These are phyloP conservation scores for Neofusicoccum kwambonambiense DNA, from an alignment of 2,329 filamentous ascomycete genomes.

Conservation along the genomic window DNA sequence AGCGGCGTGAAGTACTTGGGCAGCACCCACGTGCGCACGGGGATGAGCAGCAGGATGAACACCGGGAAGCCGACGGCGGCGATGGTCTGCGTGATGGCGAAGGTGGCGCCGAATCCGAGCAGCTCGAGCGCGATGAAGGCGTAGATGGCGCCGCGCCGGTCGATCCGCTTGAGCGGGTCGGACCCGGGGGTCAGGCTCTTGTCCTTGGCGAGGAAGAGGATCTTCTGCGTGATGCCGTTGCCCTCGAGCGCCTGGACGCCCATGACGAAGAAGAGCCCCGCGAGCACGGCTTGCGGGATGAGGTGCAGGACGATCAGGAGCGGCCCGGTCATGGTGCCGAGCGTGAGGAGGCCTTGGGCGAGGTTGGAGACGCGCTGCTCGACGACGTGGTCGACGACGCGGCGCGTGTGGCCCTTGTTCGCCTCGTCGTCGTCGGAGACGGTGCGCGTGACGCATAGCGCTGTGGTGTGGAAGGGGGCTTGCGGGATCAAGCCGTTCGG, in stretches of 20 bases:
- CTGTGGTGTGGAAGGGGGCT: conserved; percentile 60
- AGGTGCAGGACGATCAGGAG: conserved; percentile 54
- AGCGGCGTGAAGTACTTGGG: conserved; percentile 50
- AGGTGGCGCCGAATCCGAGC: conserved; percentile 52
- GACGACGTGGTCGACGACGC: conserved; percentile 49
- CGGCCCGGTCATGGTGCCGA: conserved; percentile 58
- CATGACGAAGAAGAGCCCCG: conserved; percentile 59
- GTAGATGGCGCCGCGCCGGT: conserved; percentile 45
- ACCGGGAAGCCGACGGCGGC: conserved; percentile 61
- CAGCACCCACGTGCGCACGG: conserved; percentile 51
- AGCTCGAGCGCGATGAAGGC: conserved; percentile 54
- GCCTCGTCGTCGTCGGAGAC: conserved; percentile 35
- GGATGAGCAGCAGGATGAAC: conserved; percentile 57
- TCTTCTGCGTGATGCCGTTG: conserved; percentile 54
- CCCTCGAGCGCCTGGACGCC: conserved; percentile 53
- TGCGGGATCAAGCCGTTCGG: conserved; percentile 61
- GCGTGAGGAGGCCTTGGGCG: conserved; percentile 53
- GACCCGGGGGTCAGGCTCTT: conserved; percentile 47
- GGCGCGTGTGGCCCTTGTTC: conserved; percentile 44
- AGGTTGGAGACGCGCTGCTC: conserved; percentile 59
- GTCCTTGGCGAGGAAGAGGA: conserved; percentile 51
- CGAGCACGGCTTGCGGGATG: conserved; percentile 55
- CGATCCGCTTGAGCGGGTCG: conserved; percentile 48
- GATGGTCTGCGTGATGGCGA: conserved; percentile 60
- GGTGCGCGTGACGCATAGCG: conserved; percentile 44